Percentiles rank a stretch among this genome's conserved stretches.
Evolutionary conservation across 192 early-diverging fungal species (phyloP).

Genomic region (Mortierella hygrophila): DNA sequence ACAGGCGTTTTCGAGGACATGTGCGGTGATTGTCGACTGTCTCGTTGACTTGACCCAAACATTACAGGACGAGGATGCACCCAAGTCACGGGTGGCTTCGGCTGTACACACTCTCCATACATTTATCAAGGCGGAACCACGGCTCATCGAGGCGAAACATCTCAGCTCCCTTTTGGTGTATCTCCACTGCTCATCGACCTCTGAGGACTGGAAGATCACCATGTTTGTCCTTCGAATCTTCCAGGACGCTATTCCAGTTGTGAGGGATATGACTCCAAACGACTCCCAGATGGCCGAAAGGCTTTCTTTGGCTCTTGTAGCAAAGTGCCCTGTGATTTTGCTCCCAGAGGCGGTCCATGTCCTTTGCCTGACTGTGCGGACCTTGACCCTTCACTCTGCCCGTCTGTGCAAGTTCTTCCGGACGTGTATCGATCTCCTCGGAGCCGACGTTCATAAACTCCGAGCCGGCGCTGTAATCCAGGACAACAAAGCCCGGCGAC

Average conservation of each 20-base stretch:
- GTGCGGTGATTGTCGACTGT: constrained; percentile 32
- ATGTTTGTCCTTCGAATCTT: constrained; percentile 52
- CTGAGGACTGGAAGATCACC: constrained; percentile 45
- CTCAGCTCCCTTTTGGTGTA: constrained; percentile 30
- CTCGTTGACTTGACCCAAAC: constrained; percentile 44
- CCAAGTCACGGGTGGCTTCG: constrained; percentile 24
- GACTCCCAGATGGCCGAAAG: constrained; percentile 20
- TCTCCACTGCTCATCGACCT: constrained; percentile 32
- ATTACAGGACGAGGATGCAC: constrained; percentile 43
- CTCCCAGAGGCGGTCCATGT: constrained; percentile 57
- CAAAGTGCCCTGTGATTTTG: constrained; percentile 41
- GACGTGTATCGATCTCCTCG: constrained; percentile 30
- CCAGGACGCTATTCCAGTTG: constrained; percentile 28
- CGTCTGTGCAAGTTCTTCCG: constrained; percentile 44
- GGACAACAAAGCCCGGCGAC: constrained; percentile 63
- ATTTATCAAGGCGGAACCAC: constrained; percentile 31
- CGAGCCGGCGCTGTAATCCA: constrained; percentile 59
- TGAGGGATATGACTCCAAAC: constrained; percentile 3
- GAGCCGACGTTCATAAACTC: constrained; percentile 64
- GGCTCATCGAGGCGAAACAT: constrained; percentile 24
- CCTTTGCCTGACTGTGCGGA: constrained; percentile 80
- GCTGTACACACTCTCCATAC: constrained; percentile 37
- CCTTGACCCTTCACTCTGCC: constrained; percentile 71
- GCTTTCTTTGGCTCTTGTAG: constrained; percentile 21
- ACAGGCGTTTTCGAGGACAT: constrained; percentile 26